Evolutionary conservation across 2,329 filamentous ascomycete species (phyloP).

Genomic region (Cordyceps javanica): DNA sequence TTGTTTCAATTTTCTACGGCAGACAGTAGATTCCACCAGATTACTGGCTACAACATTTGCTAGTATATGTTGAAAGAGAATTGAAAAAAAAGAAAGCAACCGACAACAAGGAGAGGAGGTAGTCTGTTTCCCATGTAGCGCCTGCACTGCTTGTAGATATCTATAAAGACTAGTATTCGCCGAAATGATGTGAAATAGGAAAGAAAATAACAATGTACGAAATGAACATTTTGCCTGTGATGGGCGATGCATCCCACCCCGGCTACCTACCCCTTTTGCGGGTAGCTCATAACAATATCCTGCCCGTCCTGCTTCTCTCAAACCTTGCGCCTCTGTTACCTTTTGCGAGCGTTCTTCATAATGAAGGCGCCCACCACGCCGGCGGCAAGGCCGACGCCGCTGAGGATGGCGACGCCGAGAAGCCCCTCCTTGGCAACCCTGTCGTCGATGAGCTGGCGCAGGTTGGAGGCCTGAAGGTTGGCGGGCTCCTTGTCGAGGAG

Average conservation of each 20-base stretch:
- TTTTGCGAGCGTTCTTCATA: slow-evolving; percentile 65
- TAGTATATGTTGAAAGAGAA: neutral
- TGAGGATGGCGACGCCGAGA: slow-evolving; percentile 90
- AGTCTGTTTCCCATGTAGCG: neutral
- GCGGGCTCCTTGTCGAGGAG: slow-evolving; percentile 84
- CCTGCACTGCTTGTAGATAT: neutral
- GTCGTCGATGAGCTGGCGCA: slow-evolving; percentile 86
- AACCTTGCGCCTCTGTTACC: slow-evolving; percentile 24
- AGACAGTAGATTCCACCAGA: neutral
- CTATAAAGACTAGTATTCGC: neutral
- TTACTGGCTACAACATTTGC: neutral
- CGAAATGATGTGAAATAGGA: neutral
- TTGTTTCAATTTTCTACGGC: neutral
- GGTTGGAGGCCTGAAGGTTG: slow-evolving; percentile 83
- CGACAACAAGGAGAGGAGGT: neutral
- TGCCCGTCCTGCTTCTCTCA: neutral
- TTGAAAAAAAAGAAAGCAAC: neutral
- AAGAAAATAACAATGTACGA: neutral
- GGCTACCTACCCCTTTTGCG: no score
- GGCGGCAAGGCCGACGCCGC: slow-evolving; percentile 84
- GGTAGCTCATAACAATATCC: neutral
- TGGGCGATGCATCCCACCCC: no score
- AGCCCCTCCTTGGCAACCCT: slow-evolving; percentile 93
- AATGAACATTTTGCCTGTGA: neutral
- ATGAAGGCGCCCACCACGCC: slow-evolving; percentile 88